phyloP scores from a whole-genome alignment of 148 eudicot genomes.

The Camellia sinensis region DNA sequence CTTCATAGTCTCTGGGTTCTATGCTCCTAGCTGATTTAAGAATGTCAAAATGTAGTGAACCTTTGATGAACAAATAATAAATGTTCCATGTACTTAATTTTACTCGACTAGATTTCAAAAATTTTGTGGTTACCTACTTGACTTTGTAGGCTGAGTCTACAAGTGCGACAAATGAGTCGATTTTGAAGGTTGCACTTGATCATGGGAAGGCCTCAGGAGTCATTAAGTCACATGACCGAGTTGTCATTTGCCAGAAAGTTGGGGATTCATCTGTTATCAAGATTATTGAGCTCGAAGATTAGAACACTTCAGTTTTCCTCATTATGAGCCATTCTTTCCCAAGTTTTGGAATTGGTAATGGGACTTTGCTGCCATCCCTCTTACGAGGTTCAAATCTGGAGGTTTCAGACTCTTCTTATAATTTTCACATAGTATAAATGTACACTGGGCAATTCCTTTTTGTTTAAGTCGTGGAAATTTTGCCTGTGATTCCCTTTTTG shows the following conservation, averaged over 20 bases:
- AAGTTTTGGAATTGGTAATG: not conserved
- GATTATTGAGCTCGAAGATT: constrained; percentile 91
- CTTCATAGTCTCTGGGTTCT: no score
- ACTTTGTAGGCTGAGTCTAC: constrained; percentile 72
- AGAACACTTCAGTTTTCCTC: constrained; percentile 4
- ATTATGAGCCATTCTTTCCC: constrained; percentile 8
- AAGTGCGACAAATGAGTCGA: constrained; percentile 66
- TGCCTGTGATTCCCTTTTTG: not conserved
- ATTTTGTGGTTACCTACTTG: not conserved
- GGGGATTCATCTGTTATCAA: constrained; percentile 87
- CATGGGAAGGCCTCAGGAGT: constrained; percentile 77
- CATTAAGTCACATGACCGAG: constrained; percentile 77
- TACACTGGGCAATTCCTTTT: not conserved
- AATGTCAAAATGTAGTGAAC: not conserved
- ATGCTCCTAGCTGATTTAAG: no score
- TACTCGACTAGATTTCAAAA: not conserved
- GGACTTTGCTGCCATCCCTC: not conserved
- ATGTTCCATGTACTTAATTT: not conserved
- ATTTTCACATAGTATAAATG: not conserved
- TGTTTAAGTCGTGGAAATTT: not conserved
- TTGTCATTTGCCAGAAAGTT: constrained; percentile 85
- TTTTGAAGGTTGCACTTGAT: constrained; percentile 81
- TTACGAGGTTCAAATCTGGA: not conserved
- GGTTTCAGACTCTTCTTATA: not conserved
- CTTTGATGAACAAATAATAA: no score